A percentile compares a stretch with the other conserved stretches of the same genome.
phyloP scores from a whole-genome alignment of 257 asterid species.

The Solanum piurae region DNA sequence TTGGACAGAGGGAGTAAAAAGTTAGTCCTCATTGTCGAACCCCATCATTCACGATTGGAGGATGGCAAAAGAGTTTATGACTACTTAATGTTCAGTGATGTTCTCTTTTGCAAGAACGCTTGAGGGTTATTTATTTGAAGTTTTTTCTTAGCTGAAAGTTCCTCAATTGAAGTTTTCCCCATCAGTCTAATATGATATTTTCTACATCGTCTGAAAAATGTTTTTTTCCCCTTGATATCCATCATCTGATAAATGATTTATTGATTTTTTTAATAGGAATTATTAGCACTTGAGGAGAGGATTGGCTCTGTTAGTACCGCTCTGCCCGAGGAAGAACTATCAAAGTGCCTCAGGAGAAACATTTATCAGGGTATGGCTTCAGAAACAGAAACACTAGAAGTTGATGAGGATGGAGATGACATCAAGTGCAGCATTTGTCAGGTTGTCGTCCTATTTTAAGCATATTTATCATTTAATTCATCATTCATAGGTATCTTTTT shows the following conservation, averaged over 20 bases:
- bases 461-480: background rate
- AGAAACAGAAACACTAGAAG: conserved; percentile 9
- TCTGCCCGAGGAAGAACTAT: conserved; percentile 60
- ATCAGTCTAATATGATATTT: background rate
- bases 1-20: background rate
- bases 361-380: conserved; percentile 21
- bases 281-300: conserved; percentile 82
- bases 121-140: background rate
- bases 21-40: background rate
- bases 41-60: background rate
- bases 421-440: conserved; percentile 83
- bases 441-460: conserved; percentile 22
- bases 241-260: background rate
- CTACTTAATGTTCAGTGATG: background rate
- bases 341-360: conserved; percentile 50
- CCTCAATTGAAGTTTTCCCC: background rate
- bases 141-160: background rate
- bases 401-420: conserved; percentile 37
- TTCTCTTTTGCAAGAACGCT: background rate
- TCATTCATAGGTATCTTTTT: background rate
- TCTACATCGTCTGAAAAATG: background rate
- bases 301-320: conserved; percentile 95
- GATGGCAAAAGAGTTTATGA: background rate
- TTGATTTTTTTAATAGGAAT: conserved; percentile 36
- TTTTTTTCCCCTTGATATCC: background rate